Evolutionary conservation across 345 rosid genomes (phyloP).

Genomic region (Citrus inodora): DNA sequence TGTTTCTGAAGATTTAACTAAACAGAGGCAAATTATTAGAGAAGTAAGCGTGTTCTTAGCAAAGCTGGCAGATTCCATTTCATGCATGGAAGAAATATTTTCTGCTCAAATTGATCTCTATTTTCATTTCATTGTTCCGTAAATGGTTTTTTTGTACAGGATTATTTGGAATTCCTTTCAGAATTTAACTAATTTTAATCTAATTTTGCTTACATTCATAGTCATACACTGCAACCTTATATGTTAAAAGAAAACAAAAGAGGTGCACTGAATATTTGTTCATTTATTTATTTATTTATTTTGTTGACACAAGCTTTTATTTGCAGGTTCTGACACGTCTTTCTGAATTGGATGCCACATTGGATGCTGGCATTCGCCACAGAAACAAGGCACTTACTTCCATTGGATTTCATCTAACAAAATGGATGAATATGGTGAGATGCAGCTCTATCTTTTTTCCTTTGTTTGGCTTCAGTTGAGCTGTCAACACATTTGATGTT

Average conservation of each 20-base stretch:
- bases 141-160: neutral
- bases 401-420: constrained; percentile 61
- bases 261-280: neutral
- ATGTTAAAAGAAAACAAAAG: neutral
- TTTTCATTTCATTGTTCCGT: neutral
- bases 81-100: constrained; percentile 4
- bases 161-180: neutral
- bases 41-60: constrained; percentile 55
- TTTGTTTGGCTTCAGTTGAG: constrained; percentile 1
- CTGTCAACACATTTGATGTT: neutral
- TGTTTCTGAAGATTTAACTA: constrained; percentile 82
- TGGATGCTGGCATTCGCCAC: constrained; percentile 84
- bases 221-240: neutral
- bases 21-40: constrained; percentile 85
- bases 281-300: neutral
- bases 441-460: constrained; percentile 1
- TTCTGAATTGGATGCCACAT: constrained; percentile 90
- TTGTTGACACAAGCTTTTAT: constrained; percentile 20
- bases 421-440: constrained; percentile 81
- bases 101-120: neutral
- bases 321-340: constrained; percentile 76
- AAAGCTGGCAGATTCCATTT: constrained; percentile 9
- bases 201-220: neutral
- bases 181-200: neutral
- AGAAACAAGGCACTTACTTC: constrained; percentile 70